phyloP scores from a whole-genome alignment of 768 basidiomycete species.

The Phanerodontia chrysosporium region DNA sequence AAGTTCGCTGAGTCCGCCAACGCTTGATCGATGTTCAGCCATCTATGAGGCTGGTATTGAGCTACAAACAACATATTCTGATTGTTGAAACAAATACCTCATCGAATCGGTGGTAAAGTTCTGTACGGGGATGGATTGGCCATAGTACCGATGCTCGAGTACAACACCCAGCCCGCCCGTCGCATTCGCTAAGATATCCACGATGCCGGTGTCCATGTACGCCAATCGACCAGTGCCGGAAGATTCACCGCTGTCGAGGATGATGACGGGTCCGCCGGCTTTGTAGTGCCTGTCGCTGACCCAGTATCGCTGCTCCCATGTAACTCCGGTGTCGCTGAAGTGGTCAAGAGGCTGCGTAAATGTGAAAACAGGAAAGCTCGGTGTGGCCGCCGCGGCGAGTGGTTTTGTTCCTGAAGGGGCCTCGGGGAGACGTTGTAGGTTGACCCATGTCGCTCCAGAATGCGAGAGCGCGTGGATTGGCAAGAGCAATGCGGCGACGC shows the following conservation, averaged over 20 bases:
- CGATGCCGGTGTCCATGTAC: conserved; percentile 53
- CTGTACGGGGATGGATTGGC: conserved; percentile 69
- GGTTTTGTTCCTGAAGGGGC: not conserved
- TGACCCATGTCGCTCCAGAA: conserved; percentile 9
- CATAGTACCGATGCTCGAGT: conserved; percentile 91
- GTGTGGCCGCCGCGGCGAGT: not conserved
- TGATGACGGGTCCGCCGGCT: conserved; percentile 69
- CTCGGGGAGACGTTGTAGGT: conserved; percentile 4
- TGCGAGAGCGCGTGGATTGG: not conserved
- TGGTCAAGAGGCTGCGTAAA: conserved; percentile 88
- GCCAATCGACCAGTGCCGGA: conserved; percentile 58
- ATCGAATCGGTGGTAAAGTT: conserved; percentile 82
- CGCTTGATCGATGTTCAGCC: conserved; percentile 77
- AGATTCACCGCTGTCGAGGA: conserved; percentile 88
- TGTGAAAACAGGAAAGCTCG: conserved; percentile 54
- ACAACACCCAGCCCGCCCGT: conserved; percentile 84
- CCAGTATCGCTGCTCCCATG: conserved; percentile 89
- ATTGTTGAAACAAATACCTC: conserved; percentile 39
- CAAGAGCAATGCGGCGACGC: not conserved
- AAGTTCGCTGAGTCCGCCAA: conserved; percentile 88
- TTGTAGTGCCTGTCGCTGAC: conserved; percentile 74
- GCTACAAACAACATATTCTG: not conserved
- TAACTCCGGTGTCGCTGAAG: conserved; percentile 52
- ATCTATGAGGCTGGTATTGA: conserved; percentile 9
- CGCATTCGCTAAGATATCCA: conserved; percentile 76